Evolutionary conservation across 305 asterid genomes (phyloP).

Genomic region (Fraxinus dipetala): DNA sequence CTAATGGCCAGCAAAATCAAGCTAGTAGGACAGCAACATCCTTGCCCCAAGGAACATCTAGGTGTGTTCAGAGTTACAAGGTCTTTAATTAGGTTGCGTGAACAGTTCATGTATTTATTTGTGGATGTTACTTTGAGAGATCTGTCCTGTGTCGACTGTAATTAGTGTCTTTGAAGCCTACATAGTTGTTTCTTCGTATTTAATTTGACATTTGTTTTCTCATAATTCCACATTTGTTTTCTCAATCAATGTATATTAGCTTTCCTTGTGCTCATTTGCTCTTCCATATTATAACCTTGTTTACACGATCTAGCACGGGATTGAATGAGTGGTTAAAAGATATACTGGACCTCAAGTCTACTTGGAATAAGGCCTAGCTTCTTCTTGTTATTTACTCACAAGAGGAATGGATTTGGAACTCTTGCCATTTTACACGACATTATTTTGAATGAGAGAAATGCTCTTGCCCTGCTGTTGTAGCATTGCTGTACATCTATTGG

Average conservation of each 20-base stretch:
- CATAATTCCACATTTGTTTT: constrained; percentile 16
- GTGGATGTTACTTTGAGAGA: constrained; percentile 40
- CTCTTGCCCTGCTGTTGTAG: constrained; percentile 1
- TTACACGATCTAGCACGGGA: background rate
- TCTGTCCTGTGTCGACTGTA: constrained; percentile 48
- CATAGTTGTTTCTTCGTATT: constrained; percentile 27
- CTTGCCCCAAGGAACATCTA: constrained; percentile 96
- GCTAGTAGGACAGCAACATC: constrained; percentile 61
- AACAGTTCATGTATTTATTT: constrained; percentile 50
- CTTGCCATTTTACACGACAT: background rate
- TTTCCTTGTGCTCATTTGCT: constrained; percentile 22
- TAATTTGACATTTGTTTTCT: constrained; percentile 9
- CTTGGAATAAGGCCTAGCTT: background rate
- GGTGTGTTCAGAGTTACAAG: constrained; percentile 85
- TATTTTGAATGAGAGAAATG: background rate
- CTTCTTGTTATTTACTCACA: background rate
- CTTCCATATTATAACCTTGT: background rate
- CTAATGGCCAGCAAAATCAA: constrained; percentile 65
- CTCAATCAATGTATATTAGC: constrained; percentile 35
- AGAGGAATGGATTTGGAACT: constrained; percentile 13
- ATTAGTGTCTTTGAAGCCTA: constrained; percentile 23
- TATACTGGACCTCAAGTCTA: background rate
- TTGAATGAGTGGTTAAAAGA: background rate
- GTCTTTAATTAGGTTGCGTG: constrained; percentile 68
- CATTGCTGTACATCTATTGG: background rate